These are phyloP conservation scores for Penicillium chermesinum DNA, from an alignment of 495 filamentous ascomycete genomes.

Conservation along the genomic window DNA sequence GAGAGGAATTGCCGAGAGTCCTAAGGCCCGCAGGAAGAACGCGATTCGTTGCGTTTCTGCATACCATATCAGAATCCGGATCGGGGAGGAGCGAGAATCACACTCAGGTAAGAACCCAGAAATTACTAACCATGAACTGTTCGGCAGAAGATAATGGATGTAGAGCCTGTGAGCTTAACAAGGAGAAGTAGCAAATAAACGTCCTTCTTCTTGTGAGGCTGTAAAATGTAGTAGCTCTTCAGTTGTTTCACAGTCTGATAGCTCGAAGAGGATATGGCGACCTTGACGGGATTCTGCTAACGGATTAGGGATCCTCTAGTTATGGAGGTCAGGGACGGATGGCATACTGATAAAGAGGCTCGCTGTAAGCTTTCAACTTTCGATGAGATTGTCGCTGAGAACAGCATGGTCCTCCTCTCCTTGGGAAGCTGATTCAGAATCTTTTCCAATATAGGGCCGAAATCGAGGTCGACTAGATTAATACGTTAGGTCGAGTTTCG, in stretches of 20 bases:
- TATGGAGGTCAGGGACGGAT: neutral
- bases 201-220: conserved; percentile 81
- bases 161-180: conserved; percentile 78
- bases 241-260: conserved; percentile 87
- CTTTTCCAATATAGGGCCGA: conserved; percentile 87
- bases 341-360: conserved; percentile 57
- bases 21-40: conserved; percentile 72
- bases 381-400: conserved; percentile 87
- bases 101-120: neutral
- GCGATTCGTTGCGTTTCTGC: conserved; percentile 83
- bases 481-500: neutral
- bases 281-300: conserved; percentile 58
- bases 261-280: conserved; percentile 69
- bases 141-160: conserved; percentile 83
- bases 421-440: conserved; percentile 82
- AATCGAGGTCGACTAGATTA: conserved; percentile 87
- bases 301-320: neutral
- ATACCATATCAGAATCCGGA: no score
- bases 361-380: conserved; percentile 91
- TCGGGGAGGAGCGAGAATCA: no score
- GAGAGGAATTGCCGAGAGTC: conserved; percentile 81
- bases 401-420: conserved; percentile 78
- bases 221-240: conserved; percentile 74
- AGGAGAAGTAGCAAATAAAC: no score
- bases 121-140: conserved; percentile 66